A percentile compares a stretch with the other conserved stretches of the same genome.
Evolutionary conservation across 1,284 basidiomycete genomes (phyloP).

Genomic region (Irpex lacteus): DNA sequence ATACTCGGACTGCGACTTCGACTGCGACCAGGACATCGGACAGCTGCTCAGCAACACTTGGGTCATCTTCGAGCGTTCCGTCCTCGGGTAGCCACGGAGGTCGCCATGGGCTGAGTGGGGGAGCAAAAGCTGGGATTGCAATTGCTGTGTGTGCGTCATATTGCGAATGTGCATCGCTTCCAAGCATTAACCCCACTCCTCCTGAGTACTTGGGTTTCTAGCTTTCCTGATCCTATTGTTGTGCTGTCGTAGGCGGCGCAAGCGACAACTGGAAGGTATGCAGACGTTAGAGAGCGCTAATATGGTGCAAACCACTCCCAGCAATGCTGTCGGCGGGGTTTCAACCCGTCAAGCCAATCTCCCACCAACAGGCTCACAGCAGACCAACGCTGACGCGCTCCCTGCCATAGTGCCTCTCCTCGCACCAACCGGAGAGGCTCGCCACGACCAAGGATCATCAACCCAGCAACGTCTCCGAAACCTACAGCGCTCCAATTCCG

Average conservation of each 20-base stretch:
- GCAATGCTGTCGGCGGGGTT: no score
- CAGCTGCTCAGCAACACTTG: neutral
- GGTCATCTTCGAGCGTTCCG: neutral
- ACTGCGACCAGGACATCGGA: slow-evolving; percentile 2
- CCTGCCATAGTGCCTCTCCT: neutral
- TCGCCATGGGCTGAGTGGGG: slow-evolving; percentile 14
- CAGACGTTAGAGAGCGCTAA: neutral
- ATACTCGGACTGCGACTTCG: neutral
- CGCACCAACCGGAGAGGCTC: neutral
- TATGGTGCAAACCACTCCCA: neutral
- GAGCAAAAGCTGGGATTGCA: slow-evolving; percentile 27
- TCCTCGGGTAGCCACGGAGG: neutral
- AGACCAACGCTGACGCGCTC: neutral
- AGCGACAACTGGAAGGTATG: neutral
- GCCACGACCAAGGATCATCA: neutral
- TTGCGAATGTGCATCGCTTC: neutral
- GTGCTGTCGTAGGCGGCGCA: slow-evolving; percentile 1
- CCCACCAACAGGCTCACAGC: neutral
- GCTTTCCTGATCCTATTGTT: slow-evolving; percentile 13
- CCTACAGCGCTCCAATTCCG: slow-evolving; percentile 8
- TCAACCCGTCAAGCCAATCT: neutral
- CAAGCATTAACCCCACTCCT: neutral
- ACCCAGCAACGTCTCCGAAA: slow-evolving; percentile 2
- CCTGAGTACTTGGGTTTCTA: slow-evolving; percentile 1
- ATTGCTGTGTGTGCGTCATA: slow-evolving; percentile 23